Conservation (phyloP, 2,329 filamentous ascomycete genomes). For the Cladorrhinum sp. region DNA sequence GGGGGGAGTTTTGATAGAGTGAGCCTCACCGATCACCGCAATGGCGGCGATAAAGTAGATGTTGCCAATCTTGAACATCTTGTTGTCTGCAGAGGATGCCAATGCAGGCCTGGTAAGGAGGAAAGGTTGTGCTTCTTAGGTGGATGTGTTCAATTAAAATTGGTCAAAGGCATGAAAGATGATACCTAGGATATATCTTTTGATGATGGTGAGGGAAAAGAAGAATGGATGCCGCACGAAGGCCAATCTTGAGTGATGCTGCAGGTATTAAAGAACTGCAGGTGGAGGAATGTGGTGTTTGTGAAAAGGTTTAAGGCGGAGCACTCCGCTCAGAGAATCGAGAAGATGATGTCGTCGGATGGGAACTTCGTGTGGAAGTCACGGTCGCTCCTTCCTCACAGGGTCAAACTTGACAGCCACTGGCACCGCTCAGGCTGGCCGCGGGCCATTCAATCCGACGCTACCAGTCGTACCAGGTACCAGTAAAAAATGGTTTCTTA, state of each 20-base stretch:
- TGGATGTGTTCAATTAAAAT: background rate
- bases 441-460: background rate
- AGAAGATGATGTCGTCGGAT: background rate
- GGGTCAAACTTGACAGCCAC: background rate
- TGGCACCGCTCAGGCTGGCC: background rate
- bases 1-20: background rate
- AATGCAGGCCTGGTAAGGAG: background rate
- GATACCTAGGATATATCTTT: background rate
- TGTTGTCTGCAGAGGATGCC: background rate
- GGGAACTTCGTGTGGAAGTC: background rate
- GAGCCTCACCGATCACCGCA: conserved; percentile 39
- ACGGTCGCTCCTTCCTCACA: background rate
- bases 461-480: too few species aligned
- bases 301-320: too few species aligned
- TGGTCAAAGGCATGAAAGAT: background rate
- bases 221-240: background rate
- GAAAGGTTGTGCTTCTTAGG: background rate
- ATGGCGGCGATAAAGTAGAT: conserved; percentile 44
- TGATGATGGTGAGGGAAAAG: too few species aligned
- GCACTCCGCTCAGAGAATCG: too few species aligned
- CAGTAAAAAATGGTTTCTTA: background rate
- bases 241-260: background rate
- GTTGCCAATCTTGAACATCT: conserved; percentile 34
- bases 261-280: background rate
- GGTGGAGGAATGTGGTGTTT: background rate